A percentile compares a stretch with the other conserved stretches of the same genome.
These are phyloP conservation scores for Lasiodiplodia sp. DNA, from an alignment of 2,329 filamentous ascomycete species.

Conservation along the genomic window DNA sequence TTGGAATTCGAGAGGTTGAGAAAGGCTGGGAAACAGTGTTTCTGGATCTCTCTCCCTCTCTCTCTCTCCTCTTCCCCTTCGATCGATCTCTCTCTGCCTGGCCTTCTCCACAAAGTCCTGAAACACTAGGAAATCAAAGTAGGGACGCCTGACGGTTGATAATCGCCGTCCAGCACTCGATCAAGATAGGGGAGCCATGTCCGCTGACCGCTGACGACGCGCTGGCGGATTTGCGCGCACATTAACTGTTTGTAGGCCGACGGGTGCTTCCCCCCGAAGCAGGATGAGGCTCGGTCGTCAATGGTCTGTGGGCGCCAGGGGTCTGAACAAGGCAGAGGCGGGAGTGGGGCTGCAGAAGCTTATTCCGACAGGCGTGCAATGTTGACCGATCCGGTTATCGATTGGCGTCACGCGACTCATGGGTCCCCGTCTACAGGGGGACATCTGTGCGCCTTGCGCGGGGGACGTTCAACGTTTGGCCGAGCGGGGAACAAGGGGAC, in stretches of 20 bases:
- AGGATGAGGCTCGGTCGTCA: background rate
- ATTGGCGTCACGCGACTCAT: constrained; percentile 14
- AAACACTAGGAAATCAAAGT: background rate
- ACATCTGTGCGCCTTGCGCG: background rate
- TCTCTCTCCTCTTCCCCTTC: background rate
- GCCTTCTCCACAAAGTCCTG: background rate
- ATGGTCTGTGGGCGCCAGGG: background rate
- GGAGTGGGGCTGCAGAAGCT: constrained; percentile 11
- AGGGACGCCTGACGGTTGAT: background rate
- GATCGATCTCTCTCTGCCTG: background rate
- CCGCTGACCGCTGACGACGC: background rate
- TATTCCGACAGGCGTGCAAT: constrained; percentile 3
- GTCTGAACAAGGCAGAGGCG: background rate
- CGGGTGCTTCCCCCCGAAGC: background rate
- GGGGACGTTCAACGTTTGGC: background rate
- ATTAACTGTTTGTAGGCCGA: background rate
- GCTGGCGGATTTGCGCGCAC: background rate
- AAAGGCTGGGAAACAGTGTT: too few relatives aligned
- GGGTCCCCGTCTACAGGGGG: background rate
- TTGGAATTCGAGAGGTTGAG: too few relatives aligned
- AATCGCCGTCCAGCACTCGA: background rate
- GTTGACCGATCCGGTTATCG: constrained; percentile 9
- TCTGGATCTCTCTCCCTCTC: background rate
- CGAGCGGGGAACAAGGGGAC: background rate
- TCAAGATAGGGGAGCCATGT: background rate